Base-by-base conservation (phyloP, 2,329 filamentous ascomycete species). In the Onygenales sp. region DNA sequence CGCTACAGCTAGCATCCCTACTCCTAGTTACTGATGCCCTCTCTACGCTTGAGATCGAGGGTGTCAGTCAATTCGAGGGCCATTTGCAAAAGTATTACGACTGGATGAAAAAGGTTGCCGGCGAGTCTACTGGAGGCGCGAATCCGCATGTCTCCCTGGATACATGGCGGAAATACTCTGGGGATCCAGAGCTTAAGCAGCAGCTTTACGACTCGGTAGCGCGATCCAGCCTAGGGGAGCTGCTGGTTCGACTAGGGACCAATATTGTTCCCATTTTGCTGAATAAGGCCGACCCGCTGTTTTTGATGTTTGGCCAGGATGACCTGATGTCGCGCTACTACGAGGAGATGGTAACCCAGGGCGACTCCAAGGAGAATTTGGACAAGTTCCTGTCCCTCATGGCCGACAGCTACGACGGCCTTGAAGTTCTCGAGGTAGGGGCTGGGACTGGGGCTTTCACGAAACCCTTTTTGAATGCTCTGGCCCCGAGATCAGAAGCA, bases 261-360 rank as follows among this genome's bases (percentile, higher is more conserved):
- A 63, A 67, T n/a, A 65, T 69, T 42, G 60, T 56, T 2, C 50
- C 51, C 1, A 57, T 69, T 5, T 49, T 69, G 41, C 57, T 57
- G 11, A 57, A 63, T 21, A 58, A 69, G 50, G 51, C 59, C 21
- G 64, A 69, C 54, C 65, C 66, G 6, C 57, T 70, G 7, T 47
- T 66, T 52, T 52, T 70, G 38, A 67, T 69, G 64, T 69, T 68
- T 27, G 62, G 64, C 4, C 56, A 65, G 42, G 64, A 66, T 31
- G 55, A 61, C n/a, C 41, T 68, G 7, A 62, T 69, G 58, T 60
- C 67, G 38, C 52, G 55, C 0, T 59, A 64, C 13, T 68, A 68
- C 49, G 61, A 63, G 14, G 59, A 65, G 8, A 58, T 60, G 3
- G 58, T 65, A 7, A 55, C 57, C n/a, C 44, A 64, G 5, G 60